Base-by-base conservation (phyloP, 257 asterid genomes). In the Penstemon davidsonii region DNA sequence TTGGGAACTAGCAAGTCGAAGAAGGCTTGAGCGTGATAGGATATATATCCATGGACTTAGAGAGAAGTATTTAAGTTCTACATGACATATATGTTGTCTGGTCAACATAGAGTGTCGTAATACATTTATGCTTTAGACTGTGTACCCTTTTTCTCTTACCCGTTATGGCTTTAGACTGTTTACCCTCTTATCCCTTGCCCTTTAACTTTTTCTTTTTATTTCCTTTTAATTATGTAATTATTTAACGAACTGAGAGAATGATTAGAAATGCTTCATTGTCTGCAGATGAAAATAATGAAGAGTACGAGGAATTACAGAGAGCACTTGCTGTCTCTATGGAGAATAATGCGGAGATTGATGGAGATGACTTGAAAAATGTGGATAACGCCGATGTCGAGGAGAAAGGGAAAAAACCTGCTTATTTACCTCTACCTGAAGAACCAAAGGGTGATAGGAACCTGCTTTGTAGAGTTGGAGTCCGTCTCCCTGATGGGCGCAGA, bases 401-500 rank as follows among this genome's bases (percentile, higher is more conserved):
- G 79, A 73, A 71, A 72, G 82, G 45, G 64, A 75, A 83, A 71
- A 77, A 74, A 77, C 95, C 83, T 71, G 70, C 69, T 64, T 94
- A 86, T 85, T 88, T 85, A 57, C 90, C 96, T 33, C 75, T 94
- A 45, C 96, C 96, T 8, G 96, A 86, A 81, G 96, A 91, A 76
- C 96, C 98, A 47, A 94, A 85, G 73, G 91, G 75, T 67, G 97
- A 88, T 56, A 75, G 82, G 72, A 83, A 74, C 69, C 82, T 87
- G 49, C 87, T 91, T 57, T 94, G 98, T 83, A 87, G 84, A 71
- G 89, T 94, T 49, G 96, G 98, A 50, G 82, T 94, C 46, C 97
- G 99, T 74, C 94, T 94, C 39, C 99, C 99, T 63, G 93, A 87
- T 82, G 99, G 99, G 39, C 96, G 87, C 70, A 87, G 99, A 76